Base-by-base conservation (phyloP, 805 yeast genomes). In the Debaryomyces tyrocola region DNA sequence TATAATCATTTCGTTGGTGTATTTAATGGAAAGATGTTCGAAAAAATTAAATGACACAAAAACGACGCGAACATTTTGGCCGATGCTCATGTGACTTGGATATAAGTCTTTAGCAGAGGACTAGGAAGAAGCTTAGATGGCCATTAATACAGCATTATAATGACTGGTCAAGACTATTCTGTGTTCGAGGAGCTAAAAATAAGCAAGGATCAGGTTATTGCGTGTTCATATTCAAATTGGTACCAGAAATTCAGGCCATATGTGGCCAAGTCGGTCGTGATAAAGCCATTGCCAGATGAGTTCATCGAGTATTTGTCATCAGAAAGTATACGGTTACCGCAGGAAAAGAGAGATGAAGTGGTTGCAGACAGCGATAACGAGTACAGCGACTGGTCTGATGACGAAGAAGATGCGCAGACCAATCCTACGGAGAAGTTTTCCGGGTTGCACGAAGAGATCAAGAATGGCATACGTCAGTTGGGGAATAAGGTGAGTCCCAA, bases 401-500 rank as follows among this genome's bases (percentile, higher is more conserved):
- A 68, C 3, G 71, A 49, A 11, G 57, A 51, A 14, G 61, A 57
- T 7, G 60, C 54, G 5, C 46, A 48, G 53, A 37, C 52, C 46
- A 77, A 77, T 49, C 85, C 87, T 0, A 65, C 78, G 0, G 54
- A 49, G 2, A 67, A 68, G 20, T 90, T 90, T 54, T 71, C 72
- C 8, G 84, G 79, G 0, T 69, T 90, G 17, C 95, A 91, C 58
- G 55, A 68, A 0, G 55, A 71, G 37, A 72, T 92, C 14, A 67
- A 68, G 31, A 48, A 55, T 0, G 59, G 73, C 0, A 78, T 94
- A 11, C 49, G 53, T 2, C 70, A 74, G 37, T 69, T 77, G 21
- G 66, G 62, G 40, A 85, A 86, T 0, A 68, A 80, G 1, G 89
- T 90, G 2, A 77, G 89, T 1, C 98, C 98, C 1, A 94, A 94